Base-by-base conservation (phyloP, 2,329 filamentous ascomycete species). In the Penicillium digitatum region DNA sequence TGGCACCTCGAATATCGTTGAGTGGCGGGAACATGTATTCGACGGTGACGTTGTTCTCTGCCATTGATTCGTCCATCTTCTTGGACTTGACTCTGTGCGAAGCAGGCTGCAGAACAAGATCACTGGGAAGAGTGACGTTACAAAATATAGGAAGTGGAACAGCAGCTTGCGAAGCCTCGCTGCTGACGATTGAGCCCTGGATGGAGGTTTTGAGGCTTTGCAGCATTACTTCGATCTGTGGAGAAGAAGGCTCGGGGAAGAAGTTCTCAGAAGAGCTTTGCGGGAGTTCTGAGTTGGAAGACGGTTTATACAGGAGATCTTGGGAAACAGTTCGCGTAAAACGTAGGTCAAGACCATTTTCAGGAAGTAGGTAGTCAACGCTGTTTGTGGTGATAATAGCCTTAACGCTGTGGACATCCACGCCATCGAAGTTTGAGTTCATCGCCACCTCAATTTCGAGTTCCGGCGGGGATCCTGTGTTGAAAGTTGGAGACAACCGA, bases 341-440 rank as follows among this genome's bases (percentile, higher is more conserved):
- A 14, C 73, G 73, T 38, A 76, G 63, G 54, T 76, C 74, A 31
- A 72, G 53, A 2, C 67, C 59, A 27, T 65, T 69, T 54, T 76
- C 73, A 1, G 74, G 74, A 14, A 76, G 62, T 29, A 76, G 63
- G 55, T 74, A 72, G 50, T 76, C 73, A 16, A 72, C 65, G 35
- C 62, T 66, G 48, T 58, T 69, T 29, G 70, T 65, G n/a, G 55
- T 34, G 6, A 70, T 29, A 31, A 75, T 58, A 2, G 67, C 65
- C 42, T 67, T 71, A 29, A 68, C 62, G 34, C 62, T 69, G 29
- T 55, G 61, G n/a, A 76, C 39, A 5, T 58, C 55, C 22, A 69
- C 51, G 3, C 55, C 32, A 22, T 53, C 53, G 29, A 57, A 29
- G 22, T 54, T 16, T 27, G 27, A 31, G 18, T 54, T 60, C 6